Evolutionary conservation across 1,139 yeast genomes (phyloP).

Genomic region (Scheffersomyces titani): DNA sequence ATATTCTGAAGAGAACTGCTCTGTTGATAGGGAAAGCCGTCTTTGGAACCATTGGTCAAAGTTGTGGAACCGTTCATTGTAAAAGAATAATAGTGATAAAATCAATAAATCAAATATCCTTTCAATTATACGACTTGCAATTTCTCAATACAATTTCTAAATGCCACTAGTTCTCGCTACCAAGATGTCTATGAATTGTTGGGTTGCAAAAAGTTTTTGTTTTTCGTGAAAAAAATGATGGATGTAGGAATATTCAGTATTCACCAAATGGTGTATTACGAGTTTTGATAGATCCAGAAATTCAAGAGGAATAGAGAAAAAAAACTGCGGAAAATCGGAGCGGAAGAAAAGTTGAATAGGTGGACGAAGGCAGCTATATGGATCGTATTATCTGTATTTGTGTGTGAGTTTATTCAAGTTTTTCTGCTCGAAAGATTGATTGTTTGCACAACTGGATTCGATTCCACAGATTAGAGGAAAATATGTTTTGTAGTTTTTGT

Average conservation of each 20-base stretch:
- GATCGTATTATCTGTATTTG: not conserved
- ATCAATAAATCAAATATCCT: not conserved
- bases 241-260: not conserved
- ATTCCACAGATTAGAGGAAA: not conserved
- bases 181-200: not conserved
- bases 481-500: not conserved
- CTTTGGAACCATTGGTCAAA: not conserved
- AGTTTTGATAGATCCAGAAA: not conserved
- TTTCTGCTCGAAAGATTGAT: not conserved
- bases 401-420: not conserved
- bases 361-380: not conserved
- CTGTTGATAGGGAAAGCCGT: slow-evolving; percentile 3
- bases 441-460: not conserved
- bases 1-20: not conserved
- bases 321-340: not conserved
- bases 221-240: slow-evolving; percentile 2
- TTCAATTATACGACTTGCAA: not conserved
- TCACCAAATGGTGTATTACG: not conserved
- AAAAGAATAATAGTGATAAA: not conserved
- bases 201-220: not conserved
- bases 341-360: not conserved
- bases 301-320: no score
- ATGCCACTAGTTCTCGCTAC: not conserved
- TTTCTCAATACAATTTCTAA: not conserved
- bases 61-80: not conserved